These are phyloP conservation scores for Verticillium alfalfae DNA, from an alignment of 2,329 filamentous ascomycete genomes.

Conservation along the genomic window DNA sequence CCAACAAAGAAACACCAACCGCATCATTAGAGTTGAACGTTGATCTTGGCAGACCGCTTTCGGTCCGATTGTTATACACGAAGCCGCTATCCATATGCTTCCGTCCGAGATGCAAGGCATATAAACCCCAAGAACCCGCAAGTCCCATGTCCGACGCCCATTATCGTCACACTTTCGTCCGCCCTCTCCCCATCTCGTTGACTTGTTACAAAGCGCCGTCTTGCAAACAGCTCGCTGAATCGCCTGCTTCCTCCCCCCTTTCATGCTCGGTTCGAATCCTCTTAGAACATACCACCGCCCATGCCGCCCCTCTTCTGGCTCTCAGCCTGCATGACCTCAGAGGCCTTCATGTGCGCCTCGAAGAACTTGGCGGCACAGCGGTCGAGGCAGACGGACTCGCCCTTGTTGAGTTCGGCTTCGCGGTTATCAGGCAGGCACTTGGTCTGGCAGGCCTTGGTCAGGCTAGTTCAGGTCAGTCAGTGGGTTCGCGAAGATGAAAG, in stretches of 20 bases:
- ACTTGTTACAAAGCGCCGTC: neutral
- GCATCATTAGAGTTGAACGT: neutral
- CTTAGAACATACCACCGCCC: slow-evolving; percentile 41
- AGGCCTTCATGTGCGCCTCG: slow-evolving; percentile 96
- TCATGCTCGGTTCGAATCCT: neutral
- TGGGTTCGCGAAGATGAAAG: neutral
- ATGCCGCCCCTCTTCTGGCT: slow-evolving; percentile 61
- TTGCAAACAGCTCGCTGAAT: neutral
- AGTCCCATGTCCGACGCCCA: neutral
- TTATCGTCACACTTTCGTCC: neutral
- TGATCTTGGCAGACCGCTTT: neutral
- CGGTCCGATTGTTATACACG: neutral
- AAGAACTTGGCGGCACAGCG: slow-evolving; percentile 98
- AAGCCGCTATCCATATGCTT: neutral
- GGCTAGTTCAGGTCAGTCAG: slow-evolving; percentile 38
- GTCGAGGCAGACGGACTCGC: slow-evolving; percentile 96
- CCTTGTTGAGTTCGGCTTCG: slow-evolving; percentile 96
- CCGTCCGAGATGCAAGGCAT: neutral
- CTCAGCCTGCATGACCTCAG: slow-evolving; percentile 91
- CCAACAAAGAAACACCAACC: neutral
- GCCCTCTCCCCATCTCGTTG: neutral
- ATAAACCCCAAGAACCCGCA: neutral
- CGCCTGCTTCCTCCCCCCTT: neutral
- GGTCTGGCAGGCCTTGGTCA: slow-evolving; percentile 82
- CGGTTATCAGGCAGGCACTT: slow-evolving; percentile 97